A percentile compares a stretch with the other conserved stretches of the same genome.
Evolutionary conservation across 768 basidiomycete genomes (phyloP).

Genomic region (Xerocomellus dryophilus): DNA sequence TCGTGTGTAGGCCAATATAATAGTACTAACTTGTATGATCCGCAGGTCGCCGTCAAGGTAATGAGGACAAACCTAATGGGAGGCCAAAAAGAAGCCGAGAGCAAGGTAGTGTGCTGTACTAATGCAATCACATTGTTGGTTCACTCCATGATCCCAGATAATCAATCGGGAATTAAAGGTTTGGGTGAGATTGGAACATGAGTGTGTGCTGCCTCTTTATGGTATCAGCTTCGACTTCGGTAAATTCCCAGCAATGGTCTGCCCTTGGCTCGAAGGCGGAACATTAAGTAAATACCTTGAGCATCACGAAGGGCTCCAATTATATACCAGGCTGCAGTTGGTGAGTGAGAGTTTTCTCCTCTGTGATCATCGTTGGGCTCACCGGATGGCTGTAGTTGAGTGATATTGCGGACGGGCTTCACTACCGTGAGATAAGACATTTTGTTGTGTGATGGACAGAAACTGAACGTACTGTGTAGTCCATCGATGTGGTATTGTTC

Average conservation of each 20-base stretch:
- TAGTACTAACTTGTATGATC: not conserved
- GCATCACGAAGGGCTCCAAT: conserved; percentile 3
- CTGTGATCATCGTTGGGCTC: not conserved
- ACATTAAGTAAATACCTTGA: conserved; percentile 25
- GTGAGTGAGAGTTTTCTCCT: conserved; percentile 9
- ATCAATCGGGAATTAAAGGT: conserved; percentile 18
- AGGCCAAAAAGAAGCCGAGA: conserved; percentile 1
- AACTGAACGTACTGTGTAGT: conserved; percentile 8
- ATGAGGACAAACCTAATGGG: conserved; percentile 19
- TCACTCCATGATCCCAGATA: not conserved
- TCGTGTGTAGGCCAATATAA: not conserved
- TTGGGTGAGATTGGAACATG: conserved; percentile 30
- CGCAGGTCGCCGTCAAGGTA: conserved; percentile 29
- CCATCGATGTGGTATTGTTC: conserved; percentile 34
- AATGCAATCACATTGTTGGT: not conserved
- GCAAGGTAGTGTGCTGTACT: conserved; percentile 7
- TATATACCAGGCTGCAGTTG: conserved; percentile 7
- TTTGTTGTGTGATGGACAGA: not conserved
- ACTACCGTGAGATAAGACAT: conserved; percentile 14
- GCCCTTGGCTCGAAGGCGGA: conserved; percentile 35
- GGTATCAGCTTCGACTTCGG: conserved; percentile 32
- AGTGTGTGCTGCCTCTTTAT: conserved; percentile 27
- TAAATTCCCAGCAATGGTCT: conserved; percentile 32
- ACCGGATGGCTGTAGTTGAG: conserved; percentile 8
- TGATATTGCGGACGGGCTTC: conserved; percentile 22